These are phyloP conservation scores for Calonectria multiphialidica DNA, from an alignment of 2,329 filamentous ascomycete species.

Conservation along the genomic window DNA sequence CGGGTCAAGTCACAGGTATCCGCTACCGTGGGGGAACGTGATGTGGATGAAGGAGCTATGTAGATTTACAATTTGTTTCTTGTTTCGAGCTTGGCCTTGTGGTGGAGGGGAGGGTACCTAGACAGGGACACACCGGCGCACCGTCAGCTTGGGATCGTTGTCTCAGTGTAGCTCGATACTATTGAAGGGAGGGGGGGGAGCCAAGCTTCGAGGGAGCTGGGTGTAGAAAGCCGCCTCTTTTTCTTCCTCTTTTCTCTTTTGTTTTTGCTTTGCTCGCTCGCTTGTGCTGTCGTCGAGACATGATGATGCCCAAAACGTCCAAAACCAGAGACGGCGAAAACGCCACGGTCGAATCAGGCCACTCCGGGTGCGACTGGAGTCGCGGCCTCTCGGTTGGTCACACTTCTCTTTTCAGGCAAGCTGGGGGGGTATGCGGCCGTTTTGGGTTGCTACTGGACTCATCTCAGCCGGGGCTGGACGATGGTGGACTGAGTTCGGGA, in stretches of 20 bases:
- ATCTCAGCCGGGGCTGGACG: conserved; percentile 13
- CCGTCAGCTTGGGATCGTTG: background rate
- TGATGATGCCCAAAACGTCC: background rate
- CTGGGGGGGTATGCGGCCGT: conserved; percentile 15
- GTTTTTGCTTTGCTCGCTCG: background rate
- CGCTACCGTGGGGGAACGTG: conserved; percentile 9
- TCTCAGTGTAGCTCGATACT: background rate
- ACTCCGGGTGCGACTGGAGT: conserved; percentile 14
- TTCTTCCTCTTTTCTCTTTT: background rate
- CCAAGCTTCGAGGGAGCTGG: background rate
- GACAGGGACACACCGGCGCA: background rate
- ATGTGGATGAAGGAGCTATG: conserved; percentile 12
- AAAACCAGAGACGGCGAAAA: conserved; percentile 4
- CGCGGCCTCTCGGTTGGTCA: conserved; percentile 7
- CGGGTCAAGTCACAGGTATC: conserved; percentile 11
- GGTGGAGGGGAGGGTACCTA: background rate
- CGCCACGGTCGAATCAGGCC: conserved; percentile 21
- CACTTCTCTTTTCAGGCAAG: conserved; percentile 17
- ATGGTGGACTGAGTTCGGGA: conserved; percentile 1
- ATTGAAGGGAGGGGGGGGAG: background rate
- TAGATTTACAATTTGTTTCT: conserved; percentile 20
- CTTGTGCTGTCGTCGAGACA: conserved; percentile 5
- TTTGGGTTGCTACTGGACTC: conserved; percentile 10
- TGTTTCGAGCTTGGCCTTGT: background rate
- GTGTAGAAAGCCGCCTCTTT: background rate